Conservation (phyloP, 495 filamentous ascomycete species). For the Trypethelium eluteriae region DNA sequence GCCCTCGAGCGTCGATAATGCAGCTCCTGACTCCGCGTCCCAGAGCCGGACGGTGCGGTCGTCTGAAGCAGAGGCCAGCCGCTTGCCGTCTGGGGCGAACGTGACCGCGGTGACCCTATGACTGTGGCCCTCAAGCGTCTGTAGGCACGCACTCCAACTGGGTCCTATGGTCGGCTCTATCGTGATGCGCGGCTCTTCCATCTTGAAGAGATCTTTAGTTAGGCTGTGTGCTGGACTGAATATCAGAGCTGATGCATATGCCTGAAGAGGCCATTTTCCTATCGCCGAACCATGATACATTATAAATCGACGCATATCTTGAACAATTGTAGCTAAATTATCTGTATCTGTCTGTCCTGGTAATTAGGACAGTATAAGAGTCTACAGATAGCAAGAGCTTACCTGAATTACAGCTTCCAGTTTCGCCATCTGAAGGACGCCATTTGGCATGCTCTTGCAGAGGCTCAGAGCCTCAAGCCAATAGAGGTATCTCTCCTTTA, state of each 20-base stretch:
- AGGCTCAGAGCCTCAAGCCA: not conserved
- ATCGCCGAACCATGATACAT: constrained; percentile 27
- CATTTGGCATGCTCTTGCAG: not conserved
- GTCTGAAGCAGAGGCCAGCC: no score
- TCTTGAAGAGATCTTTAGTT: constrained; percentile 18
- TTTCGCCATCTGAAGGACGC: not conserved
- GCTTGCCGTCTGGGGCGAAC: no score
- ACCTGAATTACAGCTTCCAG: not conserved
- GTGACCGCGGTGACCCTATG: no score
- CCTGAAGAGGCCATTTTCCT: constrained; percentile 32
- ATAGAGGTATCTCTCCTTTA: not conserved
- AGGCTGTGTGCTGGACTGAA: constrained; percentile 30
- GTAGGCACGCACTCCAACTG: constrained; percentile 13
- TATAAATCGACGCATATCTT: constrained; percentile 32
- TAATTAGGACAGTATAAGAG: not conserved
- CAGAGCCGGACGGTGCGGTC: no score
- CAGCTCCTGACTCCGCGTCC: no score
- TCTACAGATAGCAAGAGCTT: not conserved
- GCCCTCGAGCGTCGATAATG: no score
- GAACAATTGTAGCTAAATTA: constrained; percentile 14
- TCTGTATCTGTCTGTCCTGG: constrained; percentile 1
- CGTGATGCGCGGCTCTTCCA: constrained; percentile 21
- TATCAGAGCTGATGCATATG: constrained; percentile 33
- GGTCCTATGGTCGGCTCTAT: constrained; percentile 20
- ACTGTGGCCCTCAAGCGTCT: constrained; percentile 29